Base-by-base conservation (phyloP, 139 green algal genomes). In the Chlorella ohadii region DNA sequence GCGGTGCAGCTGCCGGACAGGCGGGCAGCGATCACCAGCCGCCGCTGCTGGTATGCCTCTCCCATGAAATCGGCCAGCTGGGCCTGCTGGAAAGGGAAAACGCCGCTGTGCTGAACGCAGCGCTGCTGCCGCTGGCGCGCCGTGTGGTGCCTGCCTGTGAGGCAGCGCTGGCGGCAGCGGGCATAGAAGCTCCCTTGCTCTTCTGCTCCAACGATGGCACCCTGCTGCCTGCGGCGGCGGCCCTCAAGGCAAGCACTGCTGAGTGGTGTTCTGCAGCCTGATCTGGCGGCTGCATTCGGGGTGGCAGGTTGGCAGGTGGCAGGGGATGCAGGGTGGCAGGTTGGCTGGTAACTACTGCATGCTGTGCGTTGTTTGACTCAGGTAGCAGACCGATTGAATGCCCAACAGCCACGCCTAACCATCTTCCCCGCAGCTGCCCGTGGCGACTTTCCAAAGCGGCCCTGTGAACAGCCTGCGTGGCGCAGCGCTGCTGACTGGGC, bases 401-500 rank as follows among this genome's bases (percentile, higher is more conserved):
- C n/a, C n/a, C n/a, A n/a, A n/a, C n/a, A n/a, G n/a, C n/a, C 44
- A 6, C 9, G 44, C 44, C 44, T 51, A 6, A 51, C 44, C 44
- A 33, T 11, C 7, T 25, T 9, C 25, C 57, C 25, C 34, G 38
- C 79, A 88, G 81, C 38, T 87, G 44, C 88, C 86, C 0, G 44
- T 92, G 17, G 78, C 85, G 27, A 89, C 88, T 11, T 86, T 90
- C 56, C 79, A 86, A 34, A 81, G 67, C 33, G 86, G 88, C 6
- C 88, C 88, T 3, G 88, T 92, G 36, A 92, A 90, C 84, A 81
- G 63, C 22, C n/a, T 90, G 59, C 68, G 86, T 12, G 88, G 88
- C 5, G 88, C 88, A 0, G 86, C 88, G 0, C 59, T 81, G 51
- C 72, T 92, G 6, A 77, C 57, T 27, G 83, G 64, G 6, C 22